Evolutionary conservation across 2,329 filamentous ascomycete genomes (phyloP).

Genomic region (Aspergillus sp.): DNA sequence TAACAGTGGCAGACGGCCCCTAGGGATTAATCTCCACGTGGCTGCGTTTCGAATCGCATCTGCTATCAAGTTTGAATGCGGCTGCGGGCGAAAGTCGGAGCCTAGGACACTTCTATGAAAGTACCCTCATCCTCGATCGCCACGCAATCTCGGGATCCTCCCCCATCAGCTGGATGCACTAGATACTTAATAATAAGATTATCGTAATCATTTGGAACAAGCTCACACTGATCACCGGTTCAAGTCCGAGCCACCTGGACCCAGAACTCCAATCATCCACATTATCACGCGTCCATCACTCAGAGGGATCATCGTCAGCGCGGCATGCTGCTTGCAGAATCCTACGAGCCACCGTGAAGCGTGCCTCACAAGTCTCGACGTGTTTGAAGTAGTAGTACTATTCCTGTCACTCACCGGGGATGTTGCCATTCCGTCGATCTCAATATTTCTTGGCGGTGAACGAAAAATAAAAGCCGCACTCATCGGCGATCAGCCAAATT

Average conservation of each 20-base stretch:
- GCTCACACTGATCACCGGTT: conserved; percentile 1
- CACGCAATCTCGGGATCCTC: not conserved
- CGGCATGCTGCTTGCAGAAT: not conserved
- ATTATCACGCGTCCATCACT: not conserved
- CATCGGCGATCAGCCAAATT: not conserved
- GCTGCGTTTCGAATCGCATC: conserved; percentile 5
- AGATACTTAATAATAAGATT: not conserved
- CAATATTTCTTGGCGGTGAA: not conserved
- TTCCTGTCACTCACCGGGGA: too few relatives aligned
- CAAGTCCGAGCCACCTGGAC: not conserved
- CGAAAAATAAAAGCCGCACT: not conserved
- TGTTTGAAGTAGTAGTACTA: too few relatives aligned
- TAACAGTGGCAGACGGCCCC: too few relatives aligned
- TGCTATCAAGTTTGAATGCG: not conserved
- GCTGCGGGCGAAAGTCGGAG: not conserved
- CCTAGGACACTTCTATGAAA: not conserved
- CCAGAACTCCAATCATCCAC: not conserved
- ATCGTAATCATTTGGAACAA: conserved; percentile 6
- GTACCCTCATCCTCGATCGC: not conserved
- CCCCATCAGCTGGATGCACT: not conserved
- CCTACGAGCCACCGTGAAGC: not conserved
- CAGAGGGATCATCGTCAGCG: not conserved
- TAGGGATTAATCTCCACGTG: conserved; percentile 1
- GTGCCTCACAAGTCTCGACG: too few relatives aligned
- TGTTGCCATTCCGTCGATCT: not conserved